Conservation (phyloP, 352 stramenopile species). For the Peronospora tabacina region DNA sequence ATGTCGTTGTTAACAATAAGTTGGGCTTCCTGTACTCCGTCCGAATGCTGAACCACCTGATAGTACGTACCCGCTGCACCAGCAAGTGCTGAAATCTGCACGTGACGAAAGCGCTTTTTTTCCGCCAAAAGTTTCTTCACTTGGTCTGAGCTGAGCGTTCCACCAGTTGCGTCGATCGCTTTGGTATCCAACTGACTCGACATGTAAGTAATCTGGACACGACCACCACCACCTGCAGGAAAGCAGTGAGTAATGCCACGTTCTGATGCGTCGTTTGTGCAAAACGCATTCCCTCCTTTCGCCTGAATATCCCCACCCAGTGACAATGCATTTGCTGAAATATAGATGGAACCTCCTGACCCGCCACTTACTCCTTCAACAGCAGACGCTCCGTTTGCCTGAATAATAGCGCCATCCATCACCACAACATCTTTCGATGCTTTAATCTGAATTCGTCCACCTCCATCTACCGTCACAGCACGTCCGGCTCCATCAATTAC, state of each 20-base stretch:
- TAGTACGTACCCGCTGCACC: conserved; percentile 56
- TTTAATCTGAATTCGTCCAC: conserved; percentile 53
- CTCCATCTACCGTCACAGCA: conserved; percentile 27
- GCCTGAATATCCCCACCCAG: conserved; percentile 38
- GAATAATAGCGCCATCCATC: conserved; percentile 42
- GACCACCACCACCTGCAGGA: conserved; percentile 51
- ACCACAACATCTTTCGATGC: conserved; percentile 63
- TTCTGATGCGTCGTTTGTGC: conserved; percentile 20
- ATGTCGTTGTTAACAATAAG: conserved; percentile 39
- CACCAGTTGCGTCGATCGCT: conserved; percentile 49
- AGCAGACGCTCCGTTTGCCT: conserved; percentile 41
- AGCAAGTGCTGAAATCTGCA: conserved; percentile 37
- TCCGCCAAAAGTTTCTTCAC: conserved; percentile 23
- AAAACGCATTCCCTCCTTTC: conserved; percentile 47
- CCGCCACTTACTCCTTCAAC: conserved; percentile 37
- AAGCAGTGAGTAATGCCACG: conserved; percentile 36
- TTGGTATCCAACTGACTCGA: conserved; percentile 55
- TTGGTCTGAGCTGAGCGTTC: conserved; percentile 20
- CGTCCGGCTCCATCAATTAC: conserved; percentile 5
- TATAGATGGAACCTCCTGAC: conserved; percentile 47
- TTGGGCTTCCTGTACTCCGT: conserved; percentile 39
- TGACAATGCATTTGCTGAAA: conserved; percentile 42
- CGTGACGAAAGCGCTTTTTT: conserved; percentile 27
- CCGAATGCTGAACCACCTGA: conserved; percentile 44
- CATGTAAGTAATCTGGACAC: conserved; percentile 58